These are phyloP conservation scores for Microthlaspi erraticum DNA, from an alignment of 345 rosid species.

Conservation along the genomic window DNA sequence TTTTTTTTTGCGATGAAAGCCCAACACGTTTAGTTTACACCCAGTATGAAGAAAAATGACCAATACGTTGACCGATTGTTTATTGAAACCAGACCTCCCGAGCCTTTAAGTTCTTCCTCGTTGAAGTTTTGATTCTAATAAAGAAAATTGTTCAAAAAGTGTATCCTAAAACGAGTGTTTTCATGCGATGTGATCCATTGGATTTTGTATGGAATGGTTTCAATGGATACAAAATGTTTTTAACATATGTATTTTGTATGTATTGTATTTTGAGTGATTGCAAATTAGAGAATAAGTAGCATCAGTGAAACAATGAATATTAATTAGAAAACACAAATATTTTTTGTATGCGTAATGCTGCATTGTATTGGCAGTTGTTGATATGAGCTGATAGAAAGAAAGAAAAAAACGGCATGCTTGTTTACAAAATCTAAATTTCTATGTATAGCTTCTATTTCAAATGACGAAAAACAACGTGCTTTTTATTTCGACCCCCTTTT, in stretches of 20 bases:
- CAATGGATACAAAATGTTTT: background rate
- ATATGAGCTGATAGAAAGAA: background rate
- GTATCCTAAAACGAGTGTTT: background rate
- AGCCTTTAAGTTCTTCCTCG: background rate
- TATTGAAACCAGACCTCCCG: background rate
- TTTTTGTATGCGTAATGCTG: background rate
- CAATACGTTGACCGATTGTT: background rate
- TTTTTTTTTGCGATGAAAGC: no score
- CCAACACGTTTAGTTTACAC: no score
- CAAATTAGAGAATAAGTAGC: background rate
- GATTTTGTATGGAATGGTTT: background rate
- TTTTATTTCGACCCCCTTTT: no score
- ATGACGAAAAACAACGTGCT: background rate
- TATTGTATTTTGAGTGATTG: background rate
- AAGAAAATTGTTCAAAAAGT: background rate
- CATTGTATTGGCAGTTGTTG: background rate
- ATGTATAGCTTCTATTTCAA: background rate
- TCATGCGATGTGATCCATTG: background rate
- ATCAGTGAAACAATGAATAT: background rate
- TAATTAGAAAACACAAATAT: background rate
- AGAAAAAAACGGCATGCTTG: background rate
- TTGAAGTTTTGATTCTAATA: conserved; percentile 4
- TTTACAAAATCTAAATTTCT: no score
- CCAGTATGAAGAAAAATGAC: background rate
- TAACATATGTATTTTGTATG: background rate